Evolutionary conservation across 2,329 filamentous ascomycete species (phyloP).

Genomic region (Sporothrix brasiliensis): DNA sequence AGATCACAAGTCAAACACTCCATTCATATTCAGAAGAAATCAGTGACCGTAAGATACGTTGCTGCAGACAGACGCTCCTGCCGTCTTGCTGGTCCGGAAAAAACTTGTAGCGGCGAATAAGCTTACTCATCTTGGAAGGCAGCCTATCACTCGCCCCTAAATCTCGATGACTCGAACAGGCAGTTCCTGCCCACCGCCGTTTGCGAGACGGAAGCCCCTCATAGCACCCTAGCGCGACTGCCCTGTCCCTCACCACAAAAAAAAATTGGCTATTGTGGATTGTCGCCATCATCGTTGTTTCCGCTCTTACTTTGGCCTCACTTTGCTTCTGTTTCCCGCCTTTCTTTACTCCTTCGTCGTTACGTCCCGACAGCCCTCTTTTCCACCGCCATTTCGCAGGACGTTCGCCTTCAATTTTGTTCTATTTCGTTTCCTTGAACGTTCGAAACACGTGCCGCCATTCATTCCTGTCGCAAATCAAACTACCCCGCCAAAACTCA

Average conservation of each 20-base stretch:
- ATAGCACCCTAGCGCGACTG: slow-evolving; percentile 35
- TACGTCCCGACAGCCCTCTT: neutral
- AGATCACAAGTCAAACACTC: too few relatives aligned
- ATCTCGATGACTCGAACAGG: slow-evolving; percentile 30
- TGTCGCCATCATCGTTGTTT: slow-evolving; percentile 27
- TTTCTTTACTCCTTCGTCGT: slow-evolving; percentile 1
- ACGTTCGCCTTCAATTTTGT: neutral
- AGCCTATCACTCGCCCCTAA: slow-evolving; percentile 34
- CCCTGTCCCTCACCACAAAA: slow-evolving; percentile 34
- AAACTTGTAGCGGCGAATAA: slow-evolving; percentile 23
- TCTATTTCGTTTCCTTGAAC: neutral
- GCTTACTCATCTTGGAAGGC: neutral
- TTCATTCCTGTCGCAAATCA: neutral
- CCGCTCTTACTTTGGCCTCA: slow-evolving; percentile 26
- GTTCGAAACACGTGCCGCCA: neutral
- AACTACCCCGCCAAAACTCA: slow-evolving; percentile 32
- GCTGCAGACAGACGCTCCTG: too few relatives aligned
- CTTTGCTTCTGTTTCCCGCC: neutral
- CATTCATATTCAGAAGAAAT: neutral
- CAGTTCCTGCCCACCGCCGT: slow-evolving; percentile 9
- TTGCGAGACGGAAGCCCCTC: slow-evolving; percentile 32
- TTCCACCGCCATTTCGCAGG: neutral
- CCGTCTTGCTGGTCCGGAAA: slow-evolving; percentile 18
- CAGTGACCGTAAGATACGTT: too few relatives aligned
- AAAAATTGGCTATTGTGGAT: slow-evolving; percentile 34